A percentile compares a stretch with the other conserved stretches of the same genome.
Evolutionary conservation across 257 asterid genomes (phyloP).

Genomic region (Gardenia jasminoides): DNA sequence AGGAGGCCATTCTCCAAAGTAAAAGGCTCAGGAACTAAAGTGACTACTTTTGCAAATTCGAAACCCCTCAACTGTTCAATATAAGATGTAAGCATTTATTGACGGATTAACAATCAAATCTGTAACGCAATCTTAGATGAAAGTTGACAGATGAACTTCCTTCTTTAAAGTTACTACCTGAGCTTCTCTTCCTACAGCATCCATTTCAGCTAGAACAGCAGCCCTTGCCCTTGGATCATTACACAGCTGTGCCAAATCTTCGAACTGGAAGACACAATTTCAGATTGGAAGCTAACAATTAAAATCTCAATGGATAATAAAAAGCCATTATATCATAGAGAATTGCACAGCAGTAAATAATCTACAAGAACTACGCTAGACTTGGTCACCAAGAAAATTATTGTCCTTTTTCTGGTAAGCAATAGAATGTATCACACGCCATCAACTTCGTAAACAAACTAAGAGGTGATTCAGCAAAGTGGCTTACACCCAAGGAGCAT

Average conservation of each 20-base stretch:
- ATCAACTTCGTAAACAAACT: background rate
- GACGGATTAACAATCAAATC: background rate
- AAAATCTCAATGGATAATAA: constrained; percentile 15
- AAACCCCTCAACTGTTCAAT: constrained; percentile 73
- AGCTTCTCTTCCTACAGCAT: constrained; percentile 79
- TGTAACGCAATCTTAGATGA: background rate
- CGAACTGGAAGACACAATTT: constrained; percentile 42
- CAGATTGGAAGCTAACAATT: constrained; percentile 12
- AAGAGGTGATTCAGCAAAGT: background rate
- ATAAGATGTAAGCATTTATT: constrained; percentile 15
- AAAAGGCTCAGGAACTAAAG: constrained; percentile 78
- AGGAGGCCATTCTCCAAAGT: constrained; percentile 78
- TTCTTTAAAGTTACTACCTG: constrained; percentile 48
- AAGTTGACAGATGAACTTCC: background rate
- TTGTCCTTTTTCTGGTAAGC: background rate
- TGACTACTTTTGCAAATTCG: constrained; percentile 80
- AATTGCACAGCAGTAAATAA: background rate
- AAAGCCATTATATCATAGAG: background rate
- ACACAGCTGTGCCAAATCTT: constrained; percentile 69
- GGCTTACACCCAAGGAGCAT: background rate
- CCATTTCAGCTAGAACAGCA: constrained; percentile 97
- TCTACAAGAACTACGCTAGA: background rate
- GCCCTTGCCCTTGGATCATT: constrained; percentile 72
- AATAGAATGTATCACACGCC: background rate
- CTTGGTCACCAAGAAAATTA: background rate